Conservation (phyloP, 352 stramenopile genomes). For the Phytophthora syringae region DNA sequence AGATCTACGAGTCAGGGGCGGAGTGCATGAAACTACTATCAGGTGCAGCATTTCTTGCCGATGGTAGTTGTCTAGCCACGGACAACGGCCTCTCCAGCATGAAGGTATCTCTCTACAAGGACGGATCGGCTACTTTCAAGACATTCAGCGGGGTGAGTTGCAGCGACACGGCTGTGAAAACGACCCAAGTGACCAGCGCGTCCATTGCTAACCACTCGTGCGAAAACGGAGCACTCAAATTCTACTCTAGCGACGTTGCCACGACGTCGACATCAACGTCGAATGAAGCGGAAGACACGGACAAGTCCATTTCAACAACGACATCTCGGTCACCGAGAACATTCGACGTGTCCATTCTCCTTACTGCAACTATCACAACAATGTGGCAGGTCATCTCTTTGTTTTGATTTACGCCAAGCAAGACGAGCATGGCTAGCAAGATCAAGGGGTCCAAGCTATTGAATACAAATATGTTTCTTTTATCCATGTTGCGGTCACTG, state of each 20-base stretch:
- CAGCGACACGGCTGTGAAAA: constrained; percentile 34
- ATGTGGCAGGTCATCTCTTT: constrained; percentile 15
- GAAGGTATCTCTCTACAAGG: constrained; percentile 29
- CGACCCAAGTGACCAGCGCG: constrained; percentile 29
- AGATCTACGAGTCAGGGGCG: constrained; percentile 38
- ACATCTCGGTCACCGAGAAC: constrained; percentile 22
- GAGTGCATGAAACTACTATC: constrained; percentile 42
- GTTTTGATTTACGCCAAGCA: constrained; percentile 4
- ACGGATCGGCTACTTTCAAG: constrained; percentile 42
- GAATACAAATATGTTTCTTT: constrained; percentile 8
- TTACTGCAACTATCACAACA: constrained; percentile 8
- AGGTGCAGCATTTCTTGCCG: constrained; percentile 44
- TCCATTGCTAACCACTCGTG: constrained; percentile 36
- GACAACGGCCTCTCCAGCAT: constrained; percentile 52
- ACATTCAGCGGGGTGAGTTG: constrained; percentile 45
- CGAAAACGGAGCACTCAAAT: constrained; percentile 34
- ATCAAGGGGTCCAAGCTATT: background rate
- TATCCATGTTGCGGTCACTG: constrained; percentile 20
- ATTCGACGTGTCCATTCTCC: constrained; percentile 4
- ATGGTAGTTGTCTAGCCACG: constrained; percentile 47
- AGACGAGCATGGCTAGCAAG: background rate
- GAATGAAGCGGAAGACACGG: constrained; percentile 1
- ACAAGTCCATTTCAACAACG: constrained; percentile 34
- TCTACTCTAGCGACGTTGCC: constrained; percentile 35
- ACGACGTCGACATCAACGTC: constrained; percentile 12